A percentile compares a stretch with the other conserved stretches of the same genome.
Conservation (phyloP, 306 rosid species). For the Lathyrus sativus region DNA sequence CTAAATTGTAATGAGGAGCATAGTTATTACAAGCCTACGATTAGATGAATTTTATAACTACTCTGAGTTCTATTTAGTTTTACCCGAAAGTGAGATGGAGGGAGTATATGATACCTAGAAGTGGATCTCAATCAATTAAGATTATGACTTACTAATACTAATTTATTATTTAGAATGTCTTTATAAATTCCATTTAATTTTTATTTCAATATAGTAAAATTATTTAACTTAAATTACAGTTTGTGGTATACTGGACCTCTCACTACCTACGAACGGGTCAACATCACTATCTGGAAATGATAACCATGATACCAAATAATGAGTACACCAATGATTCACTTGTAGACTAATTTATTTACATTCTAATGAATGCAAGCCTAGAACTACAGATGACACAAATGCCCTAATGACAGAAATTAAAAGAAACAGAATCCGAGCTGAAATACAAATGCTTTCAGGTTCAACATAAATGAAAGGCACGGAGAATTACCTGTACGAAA, state of each 20-base stretch:
- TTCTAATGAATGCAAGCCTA: too few species aligned
- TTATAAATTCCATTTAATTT: background rate
- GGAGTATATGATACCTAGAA: background rate
- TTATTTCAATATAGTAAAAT: background rate
- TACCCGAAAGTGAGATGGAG: too few species aligned
- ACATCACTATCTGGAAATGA: too few species aligned
- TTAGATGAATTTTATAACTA: too few species aligned
- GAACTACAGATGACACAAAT: background rate
- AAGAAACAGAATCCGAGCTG: background rate
- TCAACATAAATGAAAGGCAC: constrained; percentile 24
- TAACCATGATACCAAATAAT: too few species aligned
- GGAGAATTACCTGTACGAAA: constrained; percentile 76
- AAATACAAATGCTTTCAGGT: constrained; percentile 27
- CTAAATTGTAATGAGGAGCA: too few species aligned
- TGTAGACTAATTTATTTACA: too few species aligned
- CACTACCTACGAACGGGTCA: background rate
- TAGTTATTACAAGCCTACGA: too few species aligned
- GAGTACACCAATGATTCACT: too few species aligned
- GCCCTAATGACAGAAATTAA: background rate
- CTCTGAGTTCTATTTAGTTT: too few species aligned
- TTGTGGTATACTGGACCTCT: background rate
- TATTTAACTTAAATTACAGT: background rate
- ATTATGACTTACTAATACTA: too few species aligned
- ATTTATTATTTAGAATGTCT: background rate
- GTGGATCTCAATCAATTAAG: background rate